phyloP scores from a whole-genome alignment of 805 yeast genomes.

The Ogataea trehaloabstinens region DNA sequence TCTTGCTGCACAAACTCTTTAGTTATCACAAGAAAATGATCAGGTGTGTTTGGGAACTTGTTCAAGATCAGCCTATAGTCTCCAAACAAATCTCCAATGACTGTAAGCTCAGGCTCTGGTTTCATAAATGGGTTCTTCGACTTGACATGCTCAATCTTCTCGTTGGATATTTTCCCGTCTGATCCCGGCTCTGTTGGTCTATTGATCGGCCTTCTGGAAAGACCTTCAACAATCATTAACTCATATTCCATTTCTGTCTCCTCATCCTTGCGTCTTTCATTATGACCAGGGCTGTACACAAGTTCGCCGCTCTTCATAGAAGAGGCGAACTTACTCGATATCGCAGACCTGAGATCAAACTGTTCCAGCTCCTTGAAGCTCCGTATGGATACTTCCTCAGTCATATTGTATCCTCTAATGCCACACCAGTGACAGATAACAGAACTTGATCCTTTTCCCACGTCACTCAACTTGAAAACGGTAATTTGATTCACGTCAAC shows the following conservation, averaged over 20 bases:
- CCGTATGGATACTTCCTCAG: conserved; percentile 5
- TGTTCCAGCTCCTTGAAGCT: conserved; percentile 21
- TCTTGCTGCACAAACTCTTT: conserved; percentile 70
- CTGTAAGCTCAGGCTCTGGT: conserved; percentile 74
- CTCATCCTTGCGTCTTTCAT: conserved; percentile 23
- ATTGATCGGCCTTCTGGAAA: conserved; percentile 34
- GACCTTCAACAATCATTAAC: conserved; percentile 32
- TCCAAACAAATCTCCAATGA: conserved; percentile 50
- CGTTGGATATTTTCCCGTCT: conserved; percentile 35
- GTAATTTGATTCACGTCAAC: no score
- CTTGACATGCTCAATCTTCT: conserved; percentile 31
- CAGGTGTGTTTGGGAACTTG: conserved; percentile 80
- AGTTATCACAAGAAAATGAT: conserved; percentile 79
- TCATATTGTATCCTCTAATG: background rate
- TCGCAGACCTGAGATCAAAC: conserved; percentile 15
- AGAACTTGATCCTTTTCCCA: no score
- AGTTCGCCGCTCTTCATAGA: conserved; percentile 27
- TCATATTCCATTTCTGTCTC: conserved; percentile 27
- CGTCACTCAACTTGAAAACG: no score
- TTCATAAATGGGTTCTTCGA: conserved; percentile 69
- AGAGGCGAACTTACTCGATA: conserved; percentile 19
- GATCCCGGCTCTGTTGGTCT: conserved; percentile 34
- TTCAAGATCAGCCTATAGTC: conserved; percentile 69
- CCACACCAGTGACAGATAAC: no score
- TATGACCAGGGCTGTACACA: conserved; percentile 19